Evolutionary conservation across 306 rosid species (phyloP), one percentile per base, ranked within the genome.

Genomic region (Inga leiocalycina): DNA sequence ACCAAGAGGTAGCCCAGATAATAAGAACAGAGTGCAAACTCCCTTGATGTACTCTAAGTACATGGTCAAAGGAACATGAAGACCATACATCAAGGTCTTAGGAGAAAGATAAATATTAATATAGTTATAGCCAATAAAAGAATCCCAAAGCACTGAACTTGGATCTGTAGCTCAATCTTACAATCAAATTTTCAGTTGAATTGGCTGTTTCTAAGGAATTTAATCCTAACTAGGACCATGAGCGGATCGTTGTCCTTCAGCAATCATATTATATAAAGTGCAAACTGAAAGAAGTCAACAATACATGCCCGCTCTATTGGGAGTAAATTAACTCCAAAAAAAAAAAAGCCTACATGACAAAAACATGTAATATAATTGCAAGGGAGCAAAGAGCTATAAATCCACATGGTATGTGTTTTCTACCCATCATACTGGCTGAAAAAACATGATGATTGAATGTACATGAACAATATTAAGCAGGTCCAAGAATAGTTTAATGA

Each of bases 1-100:
- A 56, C 24, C 30, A 0, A 56, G 10, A 20, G 64, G 64, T 19
- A 56, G 64, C 24, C 64, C 64, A 56, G 9, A 56, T 15, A 56
- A 56, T 56, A 56, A 52, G 59, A 5, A 4, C 22, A 52, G 9
- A 52, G 59, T 52, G 59, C 59, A 52, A 7, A 56, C 64, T 56
- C 64, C 8, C 13, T 54, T 5, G n/a, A 8, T 56, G 30, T n/a
- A 8, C 41, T 67, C 71, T 45, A 13, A 71, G 35, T 43, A 72
- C 54, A 17, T 1, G 43, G 73, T 64, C 43, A 77, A 44, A 76
- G 43, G 12, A 79, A 78, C 75, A 30, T 39, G 45, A 64, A 76
- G 57, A 45, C 69, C 78, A 56, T 77, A 8, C 41, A 11, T 57
- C 62, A 85, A 68, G 51, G 81, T 77, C 71, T 75, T 70, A 71